phyloP scores from a whole-genome alignment of 2,329 filamentous ascomycete genomes.

The Ophiostoma piceae region DNA sequence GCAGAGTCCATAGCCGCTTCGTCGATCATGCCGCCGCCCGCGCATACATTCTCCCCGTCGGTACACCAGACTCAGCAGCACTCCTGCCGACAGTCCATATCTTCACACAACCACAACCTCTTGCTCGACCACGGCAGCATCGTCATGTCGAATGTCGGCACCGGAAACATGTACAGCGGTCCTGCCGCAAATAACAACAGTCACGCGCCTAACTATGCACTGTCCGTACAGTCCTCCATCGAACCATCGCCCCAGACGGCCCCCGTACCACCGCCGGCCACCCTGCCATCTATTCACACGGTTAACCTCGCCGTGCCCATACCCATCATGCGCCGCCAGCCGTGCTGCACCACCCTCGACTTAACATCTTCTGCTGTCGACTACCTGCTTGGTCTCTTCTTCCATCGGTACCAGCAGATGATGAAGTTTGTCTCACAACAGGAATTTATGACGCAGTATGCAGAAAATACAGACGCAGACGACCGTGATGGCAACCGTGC shows the following conservation, averaged over 20 bases:
- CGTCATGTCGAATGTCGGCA: not conserved
- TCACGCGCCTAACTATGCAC: not conserved
- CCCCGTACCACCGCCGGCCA: not conserved
- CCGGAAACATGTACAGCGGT: not conserved
- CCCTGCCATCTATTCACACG: not conserved
- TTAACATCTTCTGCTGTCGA: conserved; percentile 20
- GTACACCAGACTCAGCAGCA: not conserved
- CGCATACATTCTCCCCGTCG: conserved; percentile 9
- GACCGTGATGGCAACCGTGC: not conserved
- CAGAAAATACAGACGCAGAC: not conserved
- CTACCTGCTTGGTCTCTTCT: conserved; percentile 21
- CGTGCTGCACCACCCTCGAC: conserved; percentile 13
- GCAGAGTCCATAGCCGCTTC: conserved; percentile 18
- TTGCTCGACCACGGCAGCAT: conserved; percentile 13
- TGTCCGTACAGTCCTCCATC: conserved; percentile 6
- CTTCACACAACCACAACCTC: conserved; percentile 2
- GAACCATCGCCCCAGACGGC: not conserved
- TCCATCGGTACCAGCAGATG: conserved; percentile 23
- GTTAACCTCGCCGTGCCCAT: conserved; percentile 8
- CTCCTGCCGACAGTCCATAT: not conserved
- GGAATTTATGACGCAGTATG: conserved; percentile 18
- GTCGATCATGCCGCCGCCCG: conserved; percentile 17
- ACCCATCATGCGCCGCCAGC: not conserved
- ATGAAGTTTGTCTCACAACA: conserved; percentile 23
- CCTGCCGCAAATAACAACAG: not conserved